Conservation (phyloP, 345 rosid species). For the Laguncularia racemosa region DNA sequence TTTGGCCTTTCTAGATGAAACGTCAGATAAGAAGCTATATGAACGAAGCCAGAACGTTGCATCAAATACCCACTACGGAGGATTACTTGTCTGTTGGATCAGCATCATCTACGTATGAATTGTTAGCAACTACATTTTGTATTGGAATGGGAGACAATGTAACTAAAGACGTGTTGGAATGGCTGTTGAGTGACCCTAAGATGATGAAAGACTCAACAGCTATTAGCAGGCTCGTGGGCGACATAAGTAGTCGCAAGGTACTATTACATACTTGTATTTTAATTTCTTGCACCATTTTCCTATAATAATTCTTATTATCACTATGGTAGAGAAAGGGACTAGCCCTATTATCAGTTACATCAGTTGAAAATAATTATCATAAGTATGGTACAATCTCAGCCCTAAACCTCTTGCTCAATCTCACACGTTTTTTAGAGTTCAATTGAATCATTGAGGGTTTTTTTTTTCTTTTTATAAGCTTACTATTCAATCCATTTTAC, state of each 20-base stretch:
- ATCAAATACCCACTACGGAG: background rate
- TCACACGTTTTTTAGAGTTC: no score
- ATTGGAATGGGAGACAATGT: constrained; percentile 2
- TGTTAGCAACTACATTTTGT: background rate
- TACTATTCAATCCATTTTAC: no score
- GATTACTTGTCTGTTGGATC: background rate
- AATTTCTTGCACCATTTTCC: no score
- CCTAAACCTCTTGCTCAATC: no score
- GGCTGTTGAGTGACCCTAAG: background rate
- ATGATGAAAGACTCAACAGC: background rate
- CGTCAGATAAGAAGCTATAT: background rate
- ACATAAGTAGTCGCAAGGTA: constrained; percentile 5
- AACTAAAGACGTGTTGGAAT: constrained; percentile 1
- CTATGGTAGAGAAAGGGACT: no score
- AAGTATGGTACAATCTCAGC: no score
- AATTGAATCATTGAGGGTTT: no score
- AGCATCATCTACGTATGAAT: background rate
- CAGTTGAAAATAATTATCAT: no score
- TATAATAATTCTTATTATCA: no score
- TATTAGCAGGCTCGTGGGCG: background rate
- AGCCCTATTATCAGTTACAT: no score
- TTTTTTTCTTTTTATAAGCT: no score
- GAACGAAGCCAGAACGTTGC: background rate
- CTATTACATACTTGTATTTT: no score
- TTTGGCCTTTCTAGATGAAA: constrained; percentile 1